A percentile compares a stretch with the other conserved stretches of the same genome.
Evolutionary conservation across 768 basidiomycete species (phyloP).

Genomic region (Auricularia sp.): DNA sequence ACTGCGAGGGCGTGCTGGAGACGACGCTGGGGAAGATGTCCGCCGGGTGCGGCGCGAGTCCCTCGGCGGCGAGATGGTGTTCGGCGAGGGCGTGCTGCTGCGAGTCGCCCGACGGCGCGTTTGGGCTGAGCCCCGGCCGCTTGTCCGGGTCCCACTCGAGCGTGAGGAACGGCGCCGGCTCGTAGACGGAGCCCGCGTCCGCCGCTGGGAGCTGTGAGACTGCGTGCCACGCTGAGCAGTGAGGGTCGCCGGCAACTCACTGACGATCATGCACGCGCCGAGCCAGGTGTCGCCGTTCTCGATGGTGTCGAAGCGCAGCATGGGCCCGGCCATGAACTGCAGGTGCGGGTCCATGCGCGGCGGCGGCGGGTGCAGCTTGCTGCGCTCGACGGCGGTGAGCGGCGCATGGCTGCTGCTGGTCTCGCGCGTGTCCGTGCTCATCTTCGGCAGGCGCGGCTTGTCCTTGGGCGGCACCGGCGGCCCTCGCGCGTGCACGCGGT

Average conservation of each 20-base stretch:
- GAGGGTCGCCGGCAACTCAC: slow-evolving; percentile 36
- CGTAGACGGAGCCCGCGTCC: slow-evolving; percentile 69
- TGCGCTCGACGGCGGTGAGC: slow-evolving; percentile 54
- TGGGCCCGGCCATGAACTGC: slow-evolving; percentile 82
- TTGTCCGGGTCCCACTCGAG: slow-evolving; percentile 65
- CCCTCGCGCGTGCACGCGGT: not conserved
- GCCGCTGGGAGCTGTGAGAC: slow-evolving; percentile 36
- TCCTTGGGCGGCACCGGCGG: not conserved
- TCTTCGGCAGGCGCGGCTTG: not conserved
- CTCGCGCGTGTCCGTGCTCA: not conserved
- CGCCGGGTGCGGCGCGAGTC: slow-evolving; percentile 10
- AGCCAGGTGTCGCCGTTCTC: slow-evolving; percentile 72
- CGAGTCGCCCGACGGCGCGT: slow-evolving; percentile 10
- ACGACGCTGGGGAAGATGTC: slow-evolving; percentile 10
- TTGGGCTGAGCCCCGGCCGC: slow-evolving; percentile 12
- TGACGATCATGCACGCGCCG: slow-evolving; percentile 82
- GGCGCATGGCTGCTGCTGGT: slow-evolving; percentile 16
- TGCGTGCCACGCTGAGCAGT: slow-evolving; percentile 2
- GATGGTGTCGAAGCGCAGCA: slow-evolving; percentile 84
- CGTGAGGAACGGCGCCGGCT: slow-evolving; percentile 57
- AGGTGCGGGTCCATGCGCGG: slow-evolving; percentile 73
- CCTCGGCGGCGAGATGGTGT: not conserved
- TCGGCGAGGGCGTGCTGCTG: not conserved
- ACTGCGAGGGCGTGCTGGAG: not conserved
- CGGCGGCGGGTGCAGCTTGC: slow-evolving; percentile 38